Evolutionary conservation across 2,329 filamentous ascomycete species (phyloP), one percentile per base, ranked within the genome.

Genomic region (Epichloe aotearoae): DNA sequence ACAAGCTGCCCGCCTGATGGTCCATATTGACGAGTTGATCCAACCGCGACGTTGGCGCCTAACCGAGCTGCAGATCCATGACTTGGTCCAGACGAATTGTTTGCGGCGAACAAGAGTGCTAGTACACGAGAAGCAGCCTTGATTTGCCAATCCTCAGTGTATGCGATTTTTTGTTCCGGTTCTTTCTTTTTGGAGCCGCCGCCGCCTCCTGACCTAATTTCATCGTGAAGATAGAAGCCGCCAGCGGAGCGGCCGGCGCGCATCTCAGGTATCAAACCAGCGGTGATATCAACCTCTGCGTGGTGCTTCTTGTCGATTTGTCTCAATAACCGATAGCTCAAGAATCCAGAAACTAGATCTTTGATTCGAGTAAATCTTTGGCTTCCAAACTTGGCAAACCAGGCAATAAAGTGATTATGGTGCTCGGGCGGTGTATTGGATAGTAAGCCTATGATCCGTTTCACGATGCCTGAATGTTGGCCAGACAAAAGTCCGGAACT

Each of bases 71-170:
- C 62, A 46, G 66, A 61, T 12, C 55, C 55, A 8, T 67, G 67
- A 17, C 69, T 68, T 14, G 65, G 58, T 41, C 69, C 61, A 5
- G 66, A 64, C 34, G 70, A 60, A 53, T 83, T 86, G 66, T 95
- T 96, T 26, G 89, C 89, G 2, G 83, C 77, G 61, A 95, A 94
- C 1, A 95, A 65, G 20, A 95, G 66, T 10, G 86, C 82, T 73
- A 95, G 83, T 2, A 94, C 80, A 57, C 84, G 82, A 3, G 88
- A 83, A 7, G 85, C 85, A 11, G 86, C 86, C 63, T 82, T 85
- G 51, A 95, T 80, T 65, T 95, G 89, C 90, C 90, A 96, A 61
- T 95, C 90, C 52, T 91, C 86, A 19, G 76, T 74, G 62, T 93
- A 94, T 0, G 80, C 68, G 2, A 81, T 73, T 54, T 73, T 73